Percentiles rank a stretch among this genome's conserved stretches.
phyloP scores from a whole-genome alignment of 768 basidiomycete genomes.

The Macrocybe gigantea region DNA sequence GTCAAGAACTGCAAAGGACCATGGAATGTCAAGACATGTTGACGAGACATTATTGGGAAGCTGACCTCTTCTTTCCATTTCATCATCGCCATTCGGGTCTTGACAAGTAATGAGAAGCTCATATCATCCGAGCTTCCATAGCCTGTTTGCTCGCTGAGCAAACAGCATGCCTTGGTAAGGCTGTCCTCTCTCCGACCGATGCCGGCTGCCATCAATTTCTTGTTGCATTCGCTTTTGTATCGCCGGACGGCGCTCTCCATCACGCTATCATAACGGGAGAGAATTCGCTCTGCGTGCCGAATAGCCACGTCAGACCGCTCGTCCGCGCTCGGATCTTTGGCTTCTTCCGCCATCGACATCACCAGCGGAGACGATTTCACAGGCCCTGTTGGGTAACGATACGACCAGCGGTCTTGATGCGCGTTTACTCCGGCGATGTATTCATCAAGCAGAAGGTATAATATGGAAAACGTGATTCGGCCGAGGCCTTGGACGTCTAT shows the following conservation, averaged over 20 bases:
- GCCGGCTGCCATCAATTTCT: conserved; percentile 22
- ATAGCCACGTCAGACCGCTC: conserved; percentile 32
- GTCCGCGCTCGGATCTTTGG: conserved; percentile 34
- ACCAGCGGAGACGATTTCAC: conserved; percentile 28
- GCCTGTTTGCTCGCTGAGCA: conserved; percentile 41
- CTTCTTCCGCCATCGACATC: conserved; percentile 40
- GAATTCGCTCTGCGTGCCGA: conserved; percentile 24
- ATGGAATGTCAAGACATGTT: too few relatives aligned
- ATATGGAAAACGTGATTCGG: conserved; percentile 30
- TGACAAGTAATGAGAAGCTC: conserved; percentile 30
- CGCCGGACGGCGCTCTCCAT: conserved; percentile 29
- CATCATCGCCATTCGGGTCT: conserved; percentile 31
- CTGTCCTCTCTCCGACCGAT: conserved; percentile 32
- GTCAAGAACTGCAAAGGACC: too few relatives aligned
- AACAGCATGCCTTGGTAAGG: conserved; percentile 33
- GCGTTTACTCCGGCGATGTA: conserved; percentile 38
- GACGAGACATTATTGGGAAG: too few relatives aligned
- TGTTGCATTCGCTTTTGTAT: conserved; percentile 35
- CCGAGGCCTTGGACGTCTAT: conserved; percentile 30
- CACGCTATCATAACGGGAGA: conserved; percentile 29
- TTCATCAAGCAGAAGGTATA: conserved; percentile 37
- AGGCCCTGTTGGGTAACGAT: conserved; percentile 17
- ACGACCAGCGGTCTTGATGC: conserved; percentile 37
- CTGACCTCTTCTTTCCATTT: conserved; percentile 34
- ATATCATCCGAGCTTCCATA: conserved; percentile 36